phyloP scores from a whole-genome alignment of 148 eudicot species.

The Polygonum maritimum region DNA sequence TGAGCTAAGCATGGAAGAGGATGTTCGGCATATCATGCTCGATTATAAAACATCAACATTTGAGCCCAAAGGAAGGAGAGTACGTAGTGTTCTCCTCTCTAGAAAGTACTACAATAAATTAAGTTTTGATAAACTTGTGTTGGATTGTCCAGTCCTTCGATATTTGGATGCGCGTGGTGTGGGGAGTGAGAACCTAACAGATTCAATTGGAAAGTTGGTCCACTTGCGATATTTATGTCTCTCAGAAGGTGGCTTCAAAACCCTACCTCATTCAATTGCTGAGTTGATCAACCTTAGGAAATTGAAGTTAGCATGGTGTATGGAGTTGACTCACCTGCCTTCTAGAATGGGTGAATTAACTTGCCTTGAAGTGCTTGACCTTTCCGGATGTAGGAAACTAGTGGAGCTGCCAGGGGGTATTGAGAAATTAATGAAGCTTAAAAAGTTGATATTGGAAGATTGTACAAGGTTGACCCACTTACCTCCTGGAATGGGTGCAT shows the following conservation, averaged over 20 bases:
- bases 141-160: constrained; percentile 9
- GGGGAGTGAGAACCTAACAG: constrained; percentile 4
- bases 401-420: neutral
- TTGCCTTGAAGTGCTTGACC: neutral
- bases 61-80: neutral
- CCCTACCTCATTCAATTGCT: neutral
- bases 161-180: constrained; percentile 5
- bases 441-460: neutral
- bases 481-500: neutral
- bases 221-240: constrained; percentile 11
- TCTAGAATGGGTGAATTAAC: neutral
- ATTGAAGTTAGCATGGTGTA: neutral
- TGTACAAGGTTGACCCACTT: neutral
- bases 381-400: neutral
- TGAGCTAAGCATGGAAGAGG: neutral
- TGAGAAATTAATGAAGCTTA: neutral
- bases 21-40: neutral
- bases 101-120: neutral
- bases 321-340: neutral
- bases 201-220: constrained; percentile 12
- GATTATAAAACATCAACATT: neutral
- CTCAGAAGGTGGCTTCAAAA: neutral
- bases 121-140: neutral
- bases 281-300: neutral
- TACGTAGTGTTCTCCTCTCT: constrained; percentile 12